These are phyloP conservation scores for Xylaria multiplex DNA, from an alignment of 2,329 filamentous ascomycete species.

Conservation along the genomic window DNA sequence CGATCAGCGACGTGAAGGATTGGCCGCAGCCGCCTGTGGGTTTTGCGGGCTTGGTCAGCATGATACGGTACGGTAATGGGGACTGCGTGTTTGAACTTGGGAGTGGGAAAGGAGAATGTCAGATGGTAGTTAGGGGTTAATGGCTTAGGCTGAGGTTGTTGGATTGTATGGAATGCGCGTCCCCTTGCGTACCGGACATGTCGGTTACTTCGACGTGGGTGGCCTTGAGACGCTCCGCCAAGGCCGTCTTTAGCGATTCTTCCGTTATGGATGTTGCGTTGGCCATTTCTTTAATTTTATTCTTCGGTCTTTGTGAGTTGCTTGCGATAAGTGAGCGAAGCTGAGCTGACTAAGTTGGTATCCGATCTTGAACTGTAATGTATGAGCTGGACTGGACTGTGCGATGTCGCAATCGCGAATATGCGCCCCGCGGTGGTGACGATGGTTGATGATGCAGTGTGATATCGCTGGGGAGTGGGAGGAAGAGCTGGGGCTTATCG, in stretches of 20 bases:
- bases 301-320: background rate
- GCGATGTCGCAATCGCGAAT: slow-evolving; percentile 28
- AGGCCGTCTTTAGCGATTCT: slow-evolving; percentile 72
- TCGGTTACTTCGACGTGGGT: slow-evolving; percentile 88
- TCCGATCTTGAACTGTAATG: too few relatives aligned
- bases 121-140: too few relatives aligned
- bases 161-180: slow-evolving; percentile 8
- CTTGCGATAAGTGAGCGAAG: background rate
- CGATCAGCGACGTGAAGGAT: slow-evolving; percentile 68
- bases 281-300: slow-evolving; percentile 53
- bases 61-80: background rate
- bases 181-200: slow-evolving; percentile 76
- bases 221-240: slow-evolving; percentile 76
- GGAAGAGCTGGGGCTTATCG: slow-evolving; percentile 24
- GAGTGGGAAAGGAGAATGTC: background rate
- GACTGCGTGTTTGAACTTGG: background rate
- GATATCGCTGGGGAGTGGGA: too few relatives aligned
- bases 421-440: slow-evolving; percentile 25
- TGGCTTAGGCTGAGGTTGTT: too few relatives aligned
- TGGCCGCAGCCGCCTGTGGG: slow-evolving; percentile 67
- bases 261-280: slow-evolving; percentile 75
- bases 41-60: slow-evolving; percentile 2
- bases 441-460: too few relatives aligned
- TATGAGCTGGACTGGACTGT: background rate
- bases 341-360: background rate